Evolutionary conservation across 164 flowering plant genomes (phyloP).

Genomic region (Berberis vulgaris): DNA sequence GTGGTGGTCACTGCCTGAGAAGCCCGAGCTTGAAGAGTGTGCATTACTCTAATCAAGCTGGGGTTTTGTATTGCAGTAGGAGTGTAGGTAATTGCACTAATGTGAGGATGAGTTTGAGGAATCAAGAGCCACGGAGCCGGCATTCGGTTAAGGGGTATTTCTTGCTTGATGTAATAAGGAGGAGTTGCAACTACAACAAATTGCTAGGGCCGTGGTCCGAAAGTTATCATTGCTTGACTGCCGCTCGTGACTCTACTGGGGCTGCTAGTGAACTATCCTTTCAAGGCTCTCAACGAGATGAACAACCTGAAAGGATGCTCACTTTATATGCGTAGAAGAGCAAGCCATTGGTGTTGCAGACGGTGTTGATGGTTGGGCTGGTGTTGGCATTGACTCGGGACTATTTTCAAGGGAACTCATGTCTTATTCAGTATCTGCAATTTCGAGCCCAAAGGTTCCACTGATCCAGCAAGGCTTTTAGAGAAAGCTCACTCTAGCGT

Average conservation of each 20-base stretch:
- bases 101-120: conserved; percentile 40
- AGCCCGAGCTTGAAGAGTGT: conserved; percentile 26
- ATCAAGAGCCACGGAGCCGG: conserved; percentile 19
- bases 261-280: conserved; percentile 51
- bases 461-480: conserved; percentile 60
- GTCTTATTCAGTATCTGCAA: conserved; percentile 55
- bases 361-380: conserved; percentile 99
- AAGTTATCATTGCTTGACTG: conserved; percentile 23
- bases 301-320: conserved; percentile 65
- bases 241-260: conserved; percentile 28
- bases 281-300: conserved; percentile 38
- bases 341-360: conserved; percentile 94
- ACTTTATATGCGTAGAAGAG: conserved; percentile 72
- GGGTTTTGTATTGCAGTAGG: conserved; percentile 32
- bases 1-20: conserved; percentile 30
- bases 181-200: conserved; percentile 15
- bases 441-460: conserved; percentile 46
- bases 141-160: conserved; percentile 30
- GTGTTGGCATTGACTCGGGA: conserved; percentile 76
- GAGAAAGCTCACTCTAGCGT: conserved; percentile 65
- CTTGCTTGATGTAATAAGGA: conserved; percentile 20
- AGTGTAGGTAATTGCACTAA: conserved; percentile 22
- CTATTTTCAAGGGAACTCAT: conserved; percentile 79
- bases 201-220: conserved; percentile 11
- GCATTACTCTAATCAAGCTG: conserved; percentile 21